Evolutionary conservation across 768 basidiomycete genomes (phyloP).

Genomic region (Pisolithus tinctorius): DNA sequence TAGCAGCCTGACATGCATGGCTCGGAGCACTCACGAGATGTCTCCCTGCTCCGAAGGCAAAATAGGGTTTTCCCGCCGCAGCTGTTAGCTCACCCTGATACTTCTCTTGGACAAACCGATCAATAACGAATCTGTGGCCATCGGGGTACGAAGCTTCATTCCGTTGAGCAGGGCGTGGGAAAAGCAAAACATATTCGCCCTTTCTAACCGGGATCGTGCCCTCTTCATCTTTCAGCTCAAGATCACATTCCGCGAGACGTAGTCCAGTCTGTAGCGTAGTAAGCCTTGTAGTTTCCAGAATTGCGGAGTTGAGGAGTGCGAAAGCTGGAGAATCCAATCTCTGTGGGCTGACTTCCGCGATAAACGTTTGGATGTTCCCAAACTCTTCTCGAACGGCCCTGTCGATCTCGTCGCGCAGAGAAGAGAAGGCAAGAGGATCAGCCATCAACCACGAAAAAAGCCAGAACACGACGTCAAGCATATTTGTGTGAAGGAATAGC

Average conservation of each 20-base stretch:
- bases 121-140: constrained; percentile 10
- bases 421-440: constrained; percentile 35
- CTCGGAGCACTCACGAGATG: constrained; percentile 8
- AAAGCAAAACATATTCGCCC: constrained; percentile 15
- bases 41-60: constrained; percentile 14
- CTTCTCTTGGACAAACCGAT: constrained; percentile 14
- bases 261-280: constrained; percentile 11
- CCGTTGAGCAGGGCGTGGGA: constrained; percentile 18
- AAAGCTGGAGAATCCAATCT: constrained; percentile 15
- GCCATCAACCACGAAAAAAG: constrained; percentile 30
- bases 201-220: constrained; percentile 11
- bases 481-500: constrained; percentile 18
- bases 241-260: constrained; percentile 13
- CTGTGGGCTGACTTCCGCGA: constrained; percentile 6
- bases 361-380: constrained; percentile 8
- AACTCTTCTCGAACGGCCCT: constrained; percentile 7
- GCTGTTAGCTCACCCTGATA: constrained; percentile 11
- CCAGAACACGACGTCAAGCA: constrained; percentile 15
- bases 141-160: constrained; percentile 8
- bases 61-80: constrained; percentile 9
- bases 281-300: constrained; percentile 23
- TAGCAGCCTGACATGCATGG: neutral
- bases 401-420: constrained; percentile 43
- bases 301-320: constrained; percentile 15
- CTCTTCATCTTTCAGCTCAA: constrained; percentile 9